Percentiles rank a stretch among this genome's conserved stretches.
These are phyloP conservation scores for Aspergillus nanangensis DNA, from an alignment of 495 filamentous ascomycete genomes.

Conservation along the genomic window DNA sequence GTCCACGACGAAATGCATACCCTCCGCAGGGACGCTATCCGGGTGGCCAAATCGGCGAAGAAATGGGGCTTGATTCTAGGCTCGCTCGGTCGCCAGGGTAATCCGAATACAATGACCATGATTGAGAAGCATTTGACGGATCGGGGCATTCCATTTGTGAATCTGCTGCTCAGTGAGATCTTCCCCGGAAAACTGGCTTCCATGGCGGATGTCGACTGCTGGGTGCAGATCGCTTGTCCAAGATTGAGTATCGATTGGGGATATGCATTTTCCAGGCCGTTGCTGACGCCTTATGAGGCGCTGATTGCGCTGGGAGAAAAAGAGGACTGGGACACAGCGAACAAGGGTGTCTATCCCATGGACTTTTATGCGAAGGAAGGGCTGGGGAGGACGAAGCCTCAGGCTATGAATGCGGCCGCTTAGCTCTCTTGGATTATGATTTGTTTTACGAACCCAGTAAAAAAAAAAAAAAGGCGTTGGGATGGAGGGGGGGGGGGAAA, in stretches of 20 bases:
- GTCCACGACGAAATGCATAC: constrained; percentile 84
- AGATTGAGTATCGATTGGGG: constrained; percentile 97
- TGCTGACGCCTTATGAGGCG: constrained; percentile 94
- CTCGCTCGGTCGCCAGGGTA: constrained; percentile 88
- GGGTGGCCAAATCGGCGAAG: constrained; percentile 62
- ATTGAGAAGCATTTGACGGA: constrained; percentile 71
- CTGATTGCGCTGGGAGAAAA: constrained; percentile 76
- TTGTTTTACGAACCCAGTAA: too few species aligned
- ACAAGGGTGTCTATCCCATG: constrained; percentile 86
- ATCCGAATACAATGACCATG: constrained; percentile 83
- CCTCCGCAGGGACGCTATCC: constrained; percentile 72
- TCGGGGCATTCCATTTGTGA: constrained; percentile 70
- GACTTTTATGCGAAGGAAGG: constrained; percentile 96
- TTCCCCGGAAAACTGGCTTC: constrained; percentile 91
- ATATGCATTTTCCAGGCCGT: constrained; percentile 84
- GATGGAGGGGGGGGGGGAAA: too few species aligned
- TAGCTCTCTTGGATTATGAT: too few species aligned
- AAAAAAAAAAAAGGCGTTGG: too few species aligned
- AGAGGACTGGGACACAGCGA: constrained; percentile 67
- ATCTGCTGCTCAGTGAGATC: constrained; percentile 84
- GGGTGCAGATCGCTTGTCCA: constrained; percentile 97
- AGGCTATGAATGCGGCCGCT: too few species aligned
- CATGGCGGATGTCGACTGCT: constrained; percentile 91
- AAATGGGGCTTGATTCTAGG: constrained; percentile 97
- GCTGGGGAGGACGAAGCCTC: constrained; percentile 62